Base-by-base conservation (phyloP, 805 yeast genomes). In the Tetrapisispora namnaoensis region DNA sequence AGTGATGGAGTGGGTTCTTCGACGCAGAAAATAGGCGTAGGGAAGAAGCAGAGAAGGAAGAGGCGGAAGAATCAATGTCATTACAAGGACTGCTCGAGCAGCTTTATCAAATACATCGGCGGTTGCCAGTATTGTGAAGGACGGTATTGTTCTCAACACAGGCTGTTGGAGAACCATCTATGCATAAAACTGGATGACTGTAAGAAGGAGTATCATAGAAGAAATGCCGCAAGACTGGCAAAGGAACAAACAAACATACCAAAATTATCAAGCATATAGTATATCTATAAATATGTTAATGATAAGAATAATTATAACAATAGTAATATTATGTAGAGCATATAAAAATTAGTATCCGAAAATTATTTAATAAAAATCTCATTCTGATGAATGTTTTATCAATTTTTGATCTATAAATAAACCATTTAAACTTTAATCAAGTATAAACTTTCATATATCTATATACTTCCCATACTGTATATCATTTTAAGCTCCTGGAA, bases 111-210 rank as follows among this genome's bases (percentile, higher is more conserved):
- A 22, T 75, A 77, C 45, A 77, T 86, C 41, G 96, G 96, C 44
- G 89, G 83, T 63, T 88, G 96, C 66, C 76, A 80, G 47, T 84
- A 82, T 62, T 88, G 96, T 66, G 78, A 78, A 44, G 95, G 95
- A 42, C 83, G 82, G 60, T 88, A 79, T 66, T 88, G 96, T 67
- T 83, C 91, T 32, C 83, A 84, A 59, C 96, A 88, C 69, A 76
- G 96, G 49, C 72, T 88, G 49, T 72, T 89, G 69, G 96, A 88
- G 67, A 88, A 82, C 65, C 96, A 88, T 68, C 65, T 74, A 51
- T 88, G 96, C 63, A 72, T 75, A 49, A 95, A 93, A 7, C 74
- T 88, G 51, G 83, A 82, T 60, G 75, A 70, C 54, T 87, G 95
- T 71, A 86, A 86, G 71, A 90, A 87, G 58, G 79, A 76, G 58